Evolutionary conservation across 1,284 basidiomycete species (phyloP).

Genomic region (Cryptococcus sp.): DNA sequence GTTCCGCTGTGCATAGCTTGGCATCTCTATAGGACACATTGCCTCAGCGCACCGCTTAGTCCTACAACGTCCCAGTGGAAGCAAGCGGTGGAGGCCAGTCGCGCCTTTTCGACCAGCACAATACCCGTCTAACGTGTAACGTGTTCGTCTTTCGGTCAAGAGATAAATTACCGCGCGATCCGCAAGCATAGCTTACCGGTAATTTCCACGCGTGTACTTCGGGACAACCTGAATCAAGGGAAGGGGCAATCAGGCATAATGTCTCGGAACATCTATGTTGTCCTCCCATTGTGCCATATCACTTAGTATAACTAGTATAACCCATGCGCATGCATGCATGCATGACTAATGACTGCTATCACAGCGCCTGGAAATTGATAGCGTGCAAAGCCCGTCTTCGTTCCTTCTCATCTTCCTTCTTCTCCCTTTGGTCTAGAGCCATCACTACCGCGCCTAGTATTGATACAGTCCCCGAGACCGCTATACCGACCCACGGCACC

Average conservation of each 20-base stretch:
- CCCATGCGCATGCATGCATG: not conserved
- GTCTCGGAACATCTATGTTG: no score
- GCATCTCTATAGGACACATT: no score
- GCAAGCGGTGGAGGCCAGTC: not conserved
- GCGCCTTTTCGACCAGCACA: not conserved
- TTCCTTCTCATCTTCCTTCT: slow-evolving; percentile 92
- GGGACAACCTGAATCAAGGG: no score
- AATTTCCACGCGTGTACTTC: no score
- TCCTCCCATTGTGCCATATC: not conserved
- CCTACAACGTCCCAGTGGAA: no score
- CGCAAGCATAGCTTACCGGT: no score
- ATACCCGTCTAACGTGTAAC: not conserved
- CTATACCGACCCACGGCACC: slow-evolving; percentile 94
- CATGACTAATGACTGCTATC: not conserved
- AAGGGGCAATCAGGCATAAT: no score
- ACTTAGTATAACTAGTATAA: not conserved
- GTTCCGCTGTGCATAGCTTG: no score
- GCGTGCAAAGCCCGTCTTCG: slow-evolving; percentile 81
- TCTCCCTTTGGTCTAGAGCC: slow-evolving; percentile 86
- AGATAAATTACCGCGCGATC: not conserved
- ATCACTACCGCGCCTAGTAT: slow-evolving; percentile 80
- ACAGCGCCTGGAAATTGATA: slow-evolving; percentile 95
- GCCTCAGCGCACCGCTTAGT: no score
- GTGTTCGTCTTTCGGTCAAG: not conserved
- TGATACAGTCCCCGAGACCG: slow-evolving; percentile 72